Conservation (phyloP, 495 filamentous ascomycete species). For the Filosporella fistucella region DNA sequence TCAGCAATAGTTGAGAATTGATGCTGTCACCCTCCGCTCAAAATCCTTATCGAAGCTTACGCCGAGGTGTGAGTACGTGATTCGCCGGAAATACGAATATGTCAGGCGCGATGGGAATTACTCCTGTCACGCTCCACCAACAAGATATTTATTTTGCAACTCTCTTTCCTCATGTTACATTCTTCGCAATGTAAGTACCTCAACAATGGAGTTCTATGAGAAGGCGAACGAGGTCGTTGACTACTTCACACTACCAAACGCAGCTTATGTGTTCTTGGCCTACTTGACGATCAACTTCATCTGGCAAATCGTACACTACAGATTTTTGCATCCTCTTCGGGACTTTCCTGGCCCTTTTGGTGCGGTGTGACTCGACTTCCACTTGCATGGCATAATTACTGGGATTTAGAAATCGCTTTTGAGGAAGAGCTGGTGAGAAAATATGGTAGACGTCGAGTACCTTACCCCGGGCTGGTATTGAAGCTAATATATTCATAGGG, state of each 20-base stretch:
- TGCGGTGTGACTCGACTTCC: neutral
- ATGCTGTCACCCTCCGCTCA: no score
- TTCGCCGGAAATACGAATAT: no score
- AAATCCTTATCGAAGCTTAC: no score
- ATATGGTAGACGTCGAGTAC: constrained; percentile 8
- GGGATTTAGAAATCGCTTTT: neutral
- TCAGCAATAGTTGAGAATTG: no score
- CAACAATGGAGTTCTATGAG: no score
- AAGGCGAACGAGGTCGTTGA: neutral
- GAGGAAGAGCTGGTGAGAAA: neutral
- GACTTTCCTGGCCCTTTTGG: constrained; percentile 13
- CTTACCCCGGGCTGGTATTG: no score
- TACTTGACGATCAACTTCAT: neutral
- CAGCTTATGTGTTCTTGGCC: neutral
- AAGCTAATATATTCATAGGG: neutral
- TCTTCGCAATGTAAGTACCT: no score
- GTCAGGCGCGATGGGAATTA: no score
- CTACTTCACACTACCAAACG: neutral
- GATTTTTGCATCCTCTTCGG: constrained; percentile 7
- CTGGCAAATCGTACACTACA: constrained; percentile 3
- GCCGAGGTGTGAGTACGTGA: no score
- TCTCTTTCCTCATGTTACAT: no score
- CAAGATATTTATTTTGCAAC: no score
- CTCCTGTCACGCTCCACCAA: no score
- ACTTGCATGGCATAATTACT: constrained; percentile 1